Conservation (phyloP, 306 rosid genomes). For the Rosa rugosa region DNA sequence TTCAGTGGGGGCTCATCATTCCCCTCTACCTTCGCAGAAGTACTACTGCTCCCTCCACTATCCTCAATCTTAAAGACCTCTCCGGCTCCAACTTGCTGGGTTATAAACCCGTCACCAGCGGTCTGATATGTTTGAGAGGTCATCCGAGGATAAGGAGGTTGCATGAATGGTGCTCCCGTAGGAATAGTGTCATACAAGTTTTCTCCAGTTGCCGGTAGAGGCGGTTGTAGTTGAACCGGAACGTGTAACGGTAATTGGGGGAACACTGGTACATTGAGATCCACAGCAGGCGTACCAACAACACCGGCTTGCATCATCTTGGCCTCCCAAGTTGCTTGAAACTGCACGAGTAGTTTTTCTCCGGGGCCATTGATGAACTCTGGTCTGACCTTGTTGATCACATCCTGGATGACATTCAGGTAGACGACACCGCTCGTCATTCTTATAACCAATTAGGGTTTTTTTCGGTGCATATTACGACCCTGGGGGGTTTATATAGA, state of each 20-base stretch:
- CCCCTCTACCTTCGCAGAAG: conserved; percentile 46
- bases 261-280: conserved; percentile 70
- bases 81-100: conserved; percentile 97
- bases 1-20: conserved; percentile 85
- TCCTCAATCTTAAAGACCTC: conserved; percentile 75
- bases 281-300: conserved; percentile 64
- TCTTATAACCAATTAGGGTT: not conserved
- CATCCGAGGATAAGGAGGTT: conserved; percentile 63
- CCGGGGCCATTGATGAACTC: conserved; percentile 88
- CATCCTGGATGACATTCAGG: conserved; percentile 84
- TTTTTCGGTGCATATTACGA: not conserved
- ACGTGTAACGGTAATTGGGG: conserved; percentile 36
- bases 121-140: conserved; percentile 63
- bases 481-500: not conserved
- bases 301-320: conserved; percentile 85
- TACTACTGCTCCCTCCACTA: conserved; percentile 10
- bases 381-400: conserved; percentile 80
- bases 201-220: conserved; percentile 77
- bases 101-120: conserved; percentile 60
- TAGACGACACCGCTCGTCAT: conserved; percentile 63
- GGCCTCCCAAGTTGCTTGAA: conserved; percentile 94
- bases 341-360: conserved; percentile 84
- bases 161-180: conserved; percentile 69
- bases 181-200: conserved; percentile 62
- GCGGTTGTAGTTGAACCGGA: conserved; percentile 66